Evolutionary conservation across 768 basidiomycete genomes (phyloP).

Genomic region (Amanita pallidorosea): DNA sequence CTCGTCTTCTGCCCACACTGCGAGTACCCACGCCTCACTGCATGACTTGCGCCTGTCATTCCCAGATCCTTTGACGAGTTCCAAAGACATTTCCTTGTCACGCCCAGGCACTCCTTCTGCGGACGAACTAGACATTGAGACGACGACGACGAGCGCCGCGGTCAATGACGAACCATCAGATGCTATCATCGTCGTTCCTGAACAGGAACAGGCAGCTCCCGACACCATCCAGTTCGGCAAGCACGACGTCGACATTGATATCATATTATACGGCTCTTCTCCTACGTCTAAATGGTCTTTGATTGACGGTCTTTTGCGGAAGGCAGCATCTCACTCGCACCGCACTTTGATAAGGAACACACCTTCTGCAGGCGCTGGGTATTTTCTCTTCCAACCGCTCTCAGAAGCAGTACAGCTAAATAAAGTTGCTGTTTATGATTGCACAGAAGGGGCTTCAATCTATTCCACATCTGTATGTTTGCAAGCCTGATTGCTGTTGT

Average conservation of each 20-base stretch:
- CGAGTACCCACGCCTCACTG: slow-evolving; percentile 47
- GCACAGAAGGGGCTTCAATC: slow-evolving; percentile 17
- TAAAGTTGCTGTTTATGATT: slow-evolving; percentile 26
- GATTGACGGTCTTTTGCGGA: slow-evolving; percentile 47
- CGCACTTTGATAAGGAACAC: slow-evolving; percentile 13
- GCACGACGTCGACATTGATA: slow-evolving; percentile 35
- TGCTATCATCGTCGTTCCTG: slow-evolving; percentile 10
- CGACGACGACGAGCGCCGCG: slow-evolving; percentile 8
- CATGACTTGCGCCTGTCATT: slow-evolving; percentile 75
- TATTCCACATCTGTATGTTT: slow-evolving; percentile 24
- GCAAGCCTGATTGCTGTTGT: slow-evolving; percentile 16
- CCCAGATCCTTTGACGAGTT: slow-evolving; percentile 73
- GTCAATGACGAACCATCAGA: slow-evolving; percentile 9
- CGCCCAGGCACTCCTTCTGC: slow-evolving; percentile 38
- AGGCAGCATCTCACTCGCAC: slow-evolving; percentile 32
- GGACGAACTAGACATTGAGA: slow-evolving; percentile 14
- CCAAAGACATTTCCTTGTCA: slow-evolving; percentile 47
- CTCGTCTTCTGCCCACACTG: slow-evolving; percentile 43
- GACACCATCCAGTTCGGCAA: slow-evolving; percentile 18
- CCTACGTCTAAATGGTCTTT: slow-evolving; percentile 51
- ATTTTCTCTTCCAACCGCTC: slow-evolving; percentile 18
- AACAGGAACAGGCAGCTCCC: slow-evolving; percentile 24
- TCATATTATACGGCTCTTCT: slow-evolving; percentile 59
- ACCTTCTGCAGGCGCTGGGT: slow-evolving; percentile 10
- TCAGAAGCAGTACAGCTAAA: slow-evolving; percentile 17